Base-by-base conservation (phyloP, 805 yeast species). In the Kregervanrija fluxuum region DNA sequence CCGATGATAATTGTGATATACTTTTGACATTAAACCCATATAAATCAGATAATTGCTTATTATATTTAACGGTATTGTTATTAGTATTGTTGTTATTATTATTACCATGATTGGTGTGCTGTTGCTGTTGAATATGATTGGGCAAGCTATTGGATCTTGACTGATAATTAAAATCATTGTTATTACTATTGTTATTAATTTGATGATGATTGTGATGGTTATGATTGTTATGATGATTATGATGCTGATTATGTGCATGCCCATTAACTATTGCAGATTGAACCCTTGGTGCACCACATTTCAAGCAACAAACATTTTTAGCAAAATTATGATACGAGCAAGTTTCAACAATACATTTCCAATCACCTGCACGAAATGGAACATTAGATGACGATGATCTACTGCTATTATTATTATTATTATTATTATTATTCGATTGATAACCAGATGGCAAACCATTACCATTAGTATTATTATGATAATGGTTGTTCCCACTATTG, bases 331-430 rank as follows among this genome's bases (percentile, higher is more conserved):
- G 96, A 62, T 90, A 90, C 32, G 80, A 73, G 62, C 96, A 90
- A 22, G 76, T 70, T 44, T 83, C 90, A 50, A 76, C 79, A 28
- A 77, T 70, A 68, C 96, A 90, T 63, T 88, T 89, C 96, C 96
- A 90, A 65, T 89, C 97, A 42, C 96, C 96, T 3, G 96, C 96
- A 55, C 97, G 75, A 65, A 90, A 90, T 30, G 96, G 96, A n/a
- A 90, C 95, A 54, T 78, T 69, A 4, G 66, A 60, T 11, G 61
- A 47, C 16, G 48, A 53, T 37, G 53, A 50, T 42, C 57, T 54
- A 43, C 51, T 53, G 43, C 47, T 51, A 41, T 49, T 49, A 46
- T 49, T 53, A 43, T 49, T 47, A 36, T 46, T 52, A 46, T 43
- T 47, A 43, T 44, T 48, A 39, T 41, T 46, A 30, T 47, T 49